Evolutionary conservation across 306 rosid species (phyloP).

Genomic region (Hippophae gyantsensis): DNA sequence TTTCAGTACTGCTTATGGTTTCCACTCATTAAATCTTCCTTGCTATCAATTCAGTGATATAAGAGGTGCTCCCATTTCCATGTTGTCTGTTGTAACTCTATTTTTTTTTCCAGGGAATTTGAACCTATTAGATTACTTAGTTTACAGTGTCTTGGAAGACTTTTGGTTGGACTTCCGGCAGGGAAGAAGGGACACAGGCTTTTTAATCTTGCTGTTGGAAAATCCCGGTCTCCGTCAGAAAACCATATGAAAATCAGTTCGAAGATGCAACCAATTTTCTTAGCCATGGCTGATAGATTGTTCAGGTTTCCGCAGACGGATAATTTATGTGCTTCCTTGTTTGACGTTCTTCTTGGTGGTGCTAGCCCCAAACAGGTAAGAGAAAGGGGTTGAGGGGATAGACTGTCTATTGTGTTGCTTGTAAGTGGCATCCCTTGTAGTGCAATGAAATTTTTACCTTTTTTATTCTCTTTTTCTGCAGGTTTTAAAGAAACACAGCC

Average conservation of each 20-base stretch:
- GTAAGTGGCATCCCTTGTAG: not conserved
- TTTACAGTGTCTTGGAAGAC: constrained; percentile 88
- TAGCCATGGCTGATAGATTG: constrained; percentile 75
- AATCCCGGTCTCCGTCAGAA: constrained; percentile 55
- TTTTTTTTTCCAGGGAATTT: constrained; percentile 45
- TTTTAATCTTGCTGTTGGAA: constrained; percentile 69
- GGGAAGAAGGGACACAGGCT: constrained; percentile 92
- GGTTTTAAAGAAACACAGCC: constrained; percentile 83
- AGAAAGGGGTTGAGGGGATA: constrained; percentile 1
- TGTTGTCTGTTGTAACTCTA: not conserved
- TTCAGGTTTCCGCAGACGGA: constrained; percentile 90
- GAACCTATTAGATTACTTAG: constrained; percentile 92
- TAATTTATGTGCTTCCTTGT: constrained; percentile 77
- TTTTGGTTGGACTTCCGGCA: constrained; percentile 79
- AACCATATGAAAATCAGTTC: constrained; percentile 40
- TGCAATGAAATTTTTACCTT: not conserved
- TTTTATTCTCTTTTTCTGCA: constrained; percentile 26
- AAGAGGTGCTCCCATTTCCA: not conserved
- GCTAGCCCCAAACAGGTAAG: constrained; percentile 98
- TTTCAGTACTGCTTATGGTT: too few species aligned
- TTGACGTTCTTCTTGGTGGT: constrained; percentile 98
- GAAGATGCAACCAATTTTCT: constrained; percentile 67
- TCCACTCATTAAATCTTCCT: too few species aligned
- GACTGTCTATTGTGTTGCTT: constrained; percentile 1
- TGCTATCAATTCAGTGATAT: not conserved